Base-by-base conservation (phyloP, 2,329 filamentous ascomycete genomes). In the Verticillium nubilum region DNA sequence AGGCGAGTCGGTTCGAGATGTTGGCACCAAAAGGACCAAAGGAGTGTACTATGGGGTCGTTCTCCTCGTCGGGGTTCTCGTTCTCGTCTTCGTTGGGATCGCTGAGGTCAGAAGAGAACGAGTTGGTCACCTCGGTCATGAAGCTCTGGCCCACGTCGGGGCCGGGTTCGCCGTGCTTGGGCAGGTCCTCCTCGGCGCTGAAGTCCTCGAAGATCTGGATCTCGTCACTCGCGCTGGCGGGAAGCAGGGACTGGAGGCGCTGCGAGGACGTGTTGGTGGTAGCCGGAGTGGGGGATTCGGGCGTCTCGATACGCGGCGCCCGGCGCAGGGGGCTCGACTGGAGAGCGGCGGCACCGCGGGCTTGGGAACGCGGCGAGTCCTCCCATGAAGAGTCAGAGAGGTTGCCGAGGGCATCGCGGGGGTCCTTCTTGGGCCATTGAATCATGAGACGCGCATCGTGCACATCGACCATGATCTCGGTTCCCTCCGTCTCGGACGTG, bases 401-500 rank as follows among this genome's bases (percentile, higher is more conserved):
- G 62, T 78, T 78, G 27, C 77, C 82, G 68, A 75, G 69, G 60
- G 70, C 74, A 66, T 74, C 82, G 73, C 70, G 78, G 73, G 77
- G 67, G 33, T 74, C 83, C 76, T 70, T 80, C 74, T 76, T 85
- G 52, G 95, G 95, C 94, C 95, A 98, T 70, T 88, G 86, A 63
- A 99, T 79, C 73, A 97, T 82, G 52, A 98, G 92, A 63, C 95
- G 90, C 58, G 92, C 88, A 71, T 96, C 93, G 68, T 97, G 92
- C 50, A 98, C 92, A 72, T 98, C 93, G 64, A 99, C 79, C 86
- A 99, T 96, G 72, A 99, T 92, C 68, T 96, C 92, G 19, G 87
- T 87, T 65, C 88, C 86, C 70, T 93, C 91, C 29, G 92, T 93
- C 75, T 96, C 91, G 60, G 92, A 96, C 54, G 88, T 89, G 74